Percentiles rank a stretch among this genome's conserved stretches.
phyloP scores from a whole-genome alignment of 345 rosid species.

The Eucalyptus regnans region DNA sequence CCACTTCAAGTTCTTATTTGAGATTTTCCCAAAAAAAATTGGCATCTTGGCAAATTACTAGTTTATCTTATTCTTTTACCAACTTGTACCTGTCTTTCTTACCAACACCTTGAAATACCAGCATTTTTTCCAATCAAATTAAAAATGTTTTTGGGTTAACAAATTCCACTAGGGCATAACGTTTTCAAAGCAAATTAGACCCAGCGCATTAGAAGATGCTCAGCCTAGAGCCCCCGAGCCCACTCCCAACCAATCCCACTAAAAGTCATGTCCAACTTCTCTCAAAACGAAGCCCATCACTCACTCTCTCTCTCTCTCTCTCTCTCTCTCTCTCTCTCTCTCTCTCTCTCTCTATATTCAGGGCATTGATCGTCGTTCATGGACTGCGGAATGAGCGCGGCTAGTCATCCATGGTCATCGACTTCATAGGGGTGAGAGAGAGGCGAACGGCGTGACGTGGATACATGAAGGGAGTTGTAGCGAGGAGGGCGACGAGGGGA shows the following conservation, averaged over 20 bases:
- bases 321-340: neutral
- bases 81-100: neutral
- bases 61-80: neutral
- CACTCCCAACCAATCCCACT: neutral
- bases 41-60: neutral
- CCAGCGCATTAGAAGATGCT: neutral
- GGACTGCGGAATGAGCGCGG: neutral
- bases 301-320: neutral
- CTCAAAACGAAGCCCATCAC: neutral
- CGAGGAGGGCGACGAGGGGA: neutral
- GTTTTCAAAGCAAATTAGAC: neutral
- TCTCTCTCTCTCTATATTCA: no score
- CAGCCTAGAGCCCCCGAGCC: neutral
- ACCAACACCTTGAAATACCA: neutral
- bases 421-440: neutral
- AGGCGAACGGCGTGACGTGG: neutral
- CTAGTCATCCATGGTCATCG: neutral
- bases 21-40: rapidly evolving
- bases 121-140: neutral
- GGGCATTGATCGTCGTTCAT: neutral
- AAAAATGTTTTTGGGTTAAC: neutral
- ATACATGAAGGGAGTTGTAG: neutral
- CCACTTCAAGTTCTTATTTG: no score
- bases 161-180: neutral
- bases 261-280: neutral